A percentile compares a stretch with the other conserved stretches of the same genome.
Evolutionary conservation across 2,329 filamentous ascomycete species (phyloP).

Genomic region (Talaromyces rugulosus): DNA sequence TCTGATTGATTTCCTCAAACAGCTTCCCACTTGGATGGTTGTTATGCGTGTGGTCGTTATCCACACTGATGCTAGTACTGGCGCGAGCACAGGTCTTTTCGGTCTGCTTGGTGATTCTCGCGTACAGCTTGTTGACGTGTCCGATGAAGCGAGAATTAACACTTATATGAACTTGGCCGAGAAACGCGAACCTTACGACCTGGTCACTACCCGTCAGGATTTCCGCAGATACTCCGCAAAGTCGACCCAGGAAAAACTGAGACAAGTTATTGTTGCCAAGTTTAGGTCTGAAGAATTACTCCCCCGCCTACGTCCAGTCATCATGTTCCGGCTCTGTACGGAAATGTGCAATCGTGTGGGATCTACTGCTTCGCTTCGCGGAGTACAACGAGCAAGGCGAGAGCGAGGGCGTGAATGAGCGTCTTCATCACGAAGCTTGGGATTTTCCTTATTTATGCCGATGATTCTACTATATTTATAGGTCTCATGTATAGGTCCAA

Average conservation of each 20-base stretch:
- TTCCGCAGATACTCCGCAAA: neutral
- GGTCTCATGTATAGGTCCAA: neutral
- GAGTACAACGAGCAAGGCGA: neutral
- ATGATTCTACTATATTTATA: neutral
- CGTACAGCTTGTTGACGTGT: neutral
- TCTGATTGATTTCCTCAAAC: neutral
- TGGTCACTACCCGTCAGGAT: slow-evolving; percentile 2
- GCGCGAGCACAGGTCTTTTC: neutral
- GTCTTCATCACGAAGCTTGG: neutral
- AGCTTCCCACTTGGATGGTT: neutral
- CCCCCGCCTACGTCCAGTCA: neutral
- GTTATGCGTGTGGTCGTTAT: slow-evolving; percentile 2
- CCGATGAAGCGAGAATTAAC: neutral
- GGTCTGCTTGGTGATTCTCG: slow-evolving; percentile 1
- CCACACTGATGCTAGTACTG: neutral
- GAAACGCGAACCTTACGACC: neutral
- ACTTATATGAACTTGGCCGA: neutral
- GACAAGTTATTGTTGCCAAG: neutral
- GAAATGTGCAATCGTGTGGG: slow-evolving; percentile 3
- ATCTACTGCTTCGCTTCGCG: neutral
- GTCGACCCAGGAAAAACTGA: neutral
- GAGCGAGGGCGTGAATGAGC: neutral
- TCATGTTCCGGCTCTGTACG: slow-evolving; percentile 4
- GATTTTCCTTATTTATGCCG: neutral
- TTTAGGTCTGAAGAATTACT: neutral